Evolutionary conservation across 1,139 yeast genomes (phyloP).

Genomic region (Geotrichum restrictum): DNA sequence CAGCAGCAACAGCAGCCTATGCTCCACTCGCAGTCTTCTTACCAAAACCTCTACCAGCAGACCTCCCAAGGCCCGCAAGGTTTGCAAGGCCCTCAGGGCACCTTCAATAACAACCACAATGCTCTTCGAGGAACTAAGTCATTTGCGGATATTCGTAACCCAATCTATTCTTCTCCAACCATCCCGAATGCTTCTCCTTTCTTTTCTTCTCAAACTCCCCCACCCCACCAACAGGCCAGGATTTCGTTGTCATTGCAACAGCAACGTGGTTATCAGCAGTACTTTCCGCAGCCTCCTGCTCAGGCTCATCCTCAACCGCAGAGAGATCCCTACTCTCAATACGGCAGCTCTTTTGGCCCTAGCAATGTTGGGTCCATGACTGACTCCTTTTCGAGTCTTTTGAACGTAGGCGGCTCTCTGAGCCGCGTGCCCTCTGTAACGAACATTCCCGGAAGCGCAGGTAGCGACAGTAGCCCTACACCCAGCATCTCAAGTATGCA

Average conservation of each 20-base stretch:
- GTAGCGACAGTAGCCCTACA: conserved; percentile 14
- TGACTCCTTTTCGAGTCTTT: conserved; percentile 28
- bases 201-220: conserved; percentile 33
- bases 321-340: conserved; percentile 7
- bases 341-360: conserved; percentile 7
- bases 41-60: background rate
- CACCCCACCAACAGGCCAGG: conserved; percentile 25
- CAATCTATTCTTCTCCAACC: conserved; percentile 29
- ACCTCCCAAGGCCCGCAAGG: background rate
- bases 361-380: conserved; percentile 24
- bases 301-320: conserved; percentile 23
- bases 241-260: conserved; percentile 25
- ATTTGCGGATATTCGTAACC: conserved; percentile 48
- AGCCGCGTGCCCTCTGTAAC: conserved; percentile 18
- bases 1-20: background rate
- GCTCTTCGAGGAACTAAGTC: conserved; percentile 49
- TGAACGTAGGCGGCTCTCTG: conserved; percentile 23
- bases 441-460: conserved; percentile 12
- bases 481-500: conserved; percentile 17
- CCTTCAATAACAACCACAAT: background rate
- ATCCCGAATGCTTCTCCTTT: conserved; percentile 33
- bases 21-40: background rate
- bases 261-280: conserved; percentile 26
- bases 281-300: background rate
- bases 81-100: no score